Evolutionary conservation across 768 basidiomycete species (phyloP).

Genomic region (Artomyces pyxidatus): DNA sequence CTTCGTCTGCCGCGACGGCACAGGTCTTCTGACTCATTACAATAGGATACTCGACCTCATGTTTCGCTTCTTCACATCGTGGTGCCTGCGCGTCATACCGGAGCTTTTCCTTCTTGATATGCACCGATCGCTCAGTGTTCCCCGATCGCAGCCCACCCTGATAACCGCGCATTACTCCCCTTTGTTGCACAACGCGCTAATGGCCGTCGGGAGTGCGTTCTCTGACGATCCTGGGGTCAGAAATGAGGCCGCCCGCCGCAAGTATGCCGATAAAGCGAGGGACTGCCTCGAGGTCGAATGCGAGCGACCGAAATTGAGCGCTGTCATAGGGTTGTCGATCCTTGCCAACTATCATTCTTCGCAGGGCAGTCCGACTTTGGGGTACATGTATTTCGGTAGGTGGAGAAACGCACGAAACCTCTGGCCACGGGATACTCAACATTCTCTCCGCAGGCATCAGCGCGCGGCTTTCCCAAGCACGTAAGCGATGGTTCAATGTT

Average conservation of each 20-base stretch:
- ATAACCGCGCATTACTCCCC: slow-evolving; percentile 59
- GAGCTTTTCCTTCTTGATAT: slow-evolving; percentile 35
- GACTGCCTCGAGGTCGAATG: slow-evolving; percentile 32
- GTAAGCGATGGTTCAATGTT: slow-evolving; percentile 30
- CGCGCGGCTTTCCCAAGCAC: slow-evolving; percentile 48
- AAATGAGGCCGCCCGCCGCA: slow-evolving; percentile 20
- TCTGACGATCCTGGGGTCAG: slow-evolving; percentile 29
- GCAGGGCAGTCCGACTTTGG: slow-evolving; percentile 32
- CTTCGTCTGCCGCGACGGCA: background rate
- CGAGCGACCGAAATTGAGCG: slow-evolving; percentile 31
- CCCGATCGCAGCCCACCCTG: slow-evolving; percentile 21
- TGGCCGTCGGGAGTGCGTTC: slow-evolving; percentile 35
- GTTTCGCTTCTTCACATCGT: slow-evolving; percentile 33
- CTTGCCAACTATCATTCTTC: slow-evolving; percentile 32
- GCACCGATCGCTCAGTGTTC: slow-evolving; percentile 27
- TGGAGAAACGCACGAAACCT: background rate
- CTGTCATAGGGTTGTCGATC: slow-evolving; percentile 32
- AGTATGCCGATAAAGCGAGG: slow-evolving; percentile 32
- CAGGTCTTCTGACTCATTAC: background rate
- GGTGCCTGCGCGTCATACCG: slow-evolving; percentile 33
- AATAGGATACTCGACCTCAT: slow-evolving; percentile 29
- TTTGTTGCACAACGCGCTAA: slow-evolving; percentile 61
- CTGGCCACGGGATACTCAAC: background rate
- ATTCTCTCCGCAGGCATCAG: slow-evolving; percentile 41
- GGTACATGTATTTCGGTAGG: slow-evolving; percentile 35